Evolutionary conservation across 371 early-diverging fungal genomes (phyloP).

Genomic region (Mucor racemosus): DNA sequence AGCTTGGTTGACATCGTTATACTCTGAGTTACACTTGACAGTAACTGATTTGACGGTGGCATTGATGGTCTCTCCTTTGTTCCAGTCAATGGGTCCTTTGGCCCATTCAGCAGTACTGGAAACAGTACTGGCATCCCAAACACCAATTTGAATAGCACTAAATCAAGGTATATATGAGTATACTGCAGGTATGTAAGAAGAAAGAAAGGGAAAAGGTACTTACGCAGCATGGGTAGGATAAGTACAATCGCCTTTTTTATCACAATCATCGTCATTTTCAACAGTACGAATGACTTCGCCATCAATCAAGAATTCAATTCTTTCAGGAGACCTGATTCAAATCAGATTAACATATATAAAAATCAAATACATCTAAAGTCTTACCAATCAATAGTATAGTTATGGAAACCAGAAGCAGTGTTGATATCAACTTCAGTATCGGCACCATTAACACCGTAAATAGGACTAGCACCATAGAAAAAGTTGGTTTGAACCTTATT

Average conservation of each 20-base stretch:
- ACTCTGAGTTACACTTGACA: slow-evolving; percentile 25
- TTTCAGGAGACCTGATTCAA: slow-evolving; percentile 35
- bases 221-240: slow-evolving; percentile 46
- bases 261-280: slow-evolving; percentile 25
- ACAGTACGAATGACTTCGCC: slow-evolving; percentile 42
- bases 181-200: background rate
- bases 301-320: slow-evolving; percentile 56
- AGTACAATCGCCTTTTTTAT: slow-evolving; percentile 18
- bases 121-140: slow-evolving; percentile 60
- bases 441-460: slow-evolving; percentile 35
- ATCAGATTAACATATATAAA: background rate
- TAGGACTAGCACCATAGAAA: slow-evolving; percentile 47
- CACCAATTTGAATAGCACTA: slow-evolving; percentile 50
- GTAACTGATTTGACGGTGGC: slow-evolving; percentile 23
- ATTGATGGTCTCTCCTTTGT: background rate
- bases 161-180: slow-evolving; percentile 20
- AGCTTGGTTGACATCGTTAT: background rate
- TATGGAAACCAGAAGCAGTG: slow-evolving; percentile 42
- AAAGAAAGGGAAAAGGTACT: slow-evolving; percentile 7
- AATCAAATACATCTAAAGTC: background rate
- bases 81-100: slow-evolving; percentile 44
- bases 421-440: slow-evolving; percentile 16
- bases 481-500: slow-evolving; percentile 59
- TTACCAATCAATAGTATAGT: slow-evolving; percentile 58
- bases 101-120: slow-evolving; percentile 51